Evolutionary conservation across 148 eudicot genomes (phyloP), one percentile per base, ranked within the genome.

Genomic region (Pouteria glomerata): DNA sequence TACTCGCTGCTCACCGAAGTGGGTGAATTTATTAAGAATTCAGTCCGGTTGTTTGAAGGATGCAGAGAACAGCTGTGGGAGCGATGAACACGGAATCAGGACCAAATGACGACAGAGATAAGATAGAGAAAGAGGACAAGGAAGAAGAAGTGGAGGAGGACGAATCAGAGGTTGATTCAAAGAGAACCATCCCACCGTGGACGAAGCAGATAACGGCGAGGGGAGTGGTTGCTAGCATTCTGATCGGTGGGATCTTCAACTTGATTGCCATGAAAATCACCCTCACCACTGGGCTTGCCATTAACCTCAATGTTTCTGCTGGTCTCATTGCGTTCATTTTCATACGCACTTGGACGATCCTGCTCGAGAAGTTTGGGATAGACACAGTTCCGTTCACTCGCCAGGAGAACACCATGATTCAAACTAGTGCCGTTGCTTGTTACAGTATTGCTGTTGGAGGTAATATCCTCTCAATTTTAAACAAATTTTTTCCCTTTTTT

Each of bases 361-460:
- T 89, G 10, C 69, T 86, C 19, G 60, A 79, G 18, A 87, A 79
- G 70, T 27, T 57, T 3, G 93, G 93, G 18, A 71, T 86, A 31
- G 72, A 73, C 21, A 77, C 96, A 0, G 69, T 59, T 55, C 97
- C 97, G 1, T 92, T 92, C 62, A 89, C 97, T 21, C 81, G 82
- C 61, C 96, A 92, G 70, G 97, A 92, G 79, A 92, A 92, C 21
- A 88, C 96, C 42, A 89, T 92, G 91, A 89, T 92, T 57, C 97
- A 89, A 66, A 92, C 97, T 11, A 84, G 82, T 77, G 84, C 92
- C 3, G 97, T 92, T 66, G 97, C 97, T 39, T 92, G 91, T 73
- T 92, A 92, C 63, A 86, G 91, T 76, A 88, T 92, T 53, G 84
- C 93, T 27, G 69, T 88, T 78, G 91, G 88, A 83, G 97, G 97